phyloP scores from a whole-genome alignment of 2,329 filamentous ascomycete species.

The Hymenoscyphus albidus region DNA sequence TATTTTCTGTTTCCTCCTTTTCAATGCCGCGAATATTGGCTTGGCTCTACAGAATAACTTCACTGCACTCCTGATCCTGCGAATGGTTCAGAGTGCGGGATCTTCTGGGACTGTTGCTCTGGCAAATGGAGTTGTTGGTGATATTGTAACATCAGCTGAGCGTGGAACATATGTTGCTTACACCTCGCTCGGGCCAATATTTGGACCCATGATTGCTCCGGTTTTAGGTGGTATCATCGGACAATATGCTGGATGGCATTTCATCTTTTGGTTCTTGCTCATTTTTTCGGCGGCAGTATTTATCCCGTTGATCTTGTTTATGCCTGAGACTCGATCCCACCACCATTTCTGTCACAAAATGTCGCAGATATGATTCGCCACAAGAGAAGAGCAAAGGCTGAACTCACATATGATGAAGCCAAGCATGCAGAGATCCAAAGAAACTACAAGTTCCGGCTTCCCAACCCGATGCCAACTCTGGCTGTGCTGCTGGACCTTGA shows the following conservation, averaged over 20 bases:
- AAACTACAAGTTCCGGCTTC: constrained; percentile 30
- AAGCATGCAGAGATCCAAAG: constrained; percentile 32
- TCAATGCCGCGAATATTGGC: constrained; percentile 51
- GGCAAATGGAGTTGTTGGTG: constrained; percentile 56
- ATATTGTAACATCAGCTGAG: constrained; percentile 59
- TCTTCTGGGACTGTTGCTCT: constrained; percentile 58
- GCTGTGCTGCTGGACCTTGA: constrained; percentile 42
- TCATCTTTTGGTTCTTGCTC: constrained; percentile 49
- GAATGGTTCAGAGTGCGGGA: constrained; percentile 52
- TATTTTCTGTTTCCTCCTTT: constrained; percentile 49
- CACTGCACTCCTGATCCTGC: constrained; percentile 47
- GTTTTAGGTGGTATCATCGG: constrained; percentile 27
- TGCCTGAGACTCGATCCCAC: constrained; percentile 56
- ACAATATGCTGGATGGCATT: constrained; percentile 27
- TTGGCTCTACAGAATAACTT: constrained; percentile 49
- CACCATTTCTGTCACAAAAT: constrained; percentile 53
- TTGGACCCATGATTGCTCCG: constrained; percentile 37
- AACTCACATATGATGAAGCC: constrained; percentile 17
- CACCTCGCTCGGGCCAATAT: constrained; percentile 51
- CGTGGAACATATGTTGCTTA: constrained; percentile 63
- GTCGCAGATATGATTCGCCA: constrained; percentile 40
- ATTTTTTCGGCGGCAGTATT: constrained; percentile 23
- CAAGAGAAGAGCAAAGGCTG: constrained; percentile 16
- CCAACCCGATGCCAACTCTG: constrained; percentile 42
- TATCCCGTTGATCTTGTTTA: constrained; percentile 28